Conservation (phyloP, 148 eudicot species). For the Pharnaceum exiguum region DNA sequence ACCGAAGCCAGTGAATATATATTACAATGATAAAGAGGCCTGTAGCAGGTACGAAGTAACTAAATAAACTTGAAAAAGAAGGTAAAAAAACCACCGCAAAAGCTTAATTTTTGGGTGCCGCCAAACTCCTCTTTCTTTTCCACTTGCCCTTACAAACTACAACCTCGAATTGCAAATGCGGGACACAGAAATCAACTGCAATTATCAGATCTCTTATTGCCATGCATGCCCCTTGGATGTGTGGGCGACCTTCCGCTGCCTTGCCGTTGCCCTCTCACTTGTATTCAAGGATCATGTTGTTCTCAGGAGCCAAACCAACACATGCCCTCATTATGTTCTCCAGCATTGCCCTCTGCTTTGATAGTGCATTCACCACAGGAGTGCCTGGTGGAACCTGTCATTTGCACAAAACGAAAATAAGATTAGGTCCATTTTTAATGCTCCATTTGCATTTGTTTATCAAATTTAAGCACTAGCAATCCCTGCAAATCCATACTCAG, state of each 20-base stretch:
- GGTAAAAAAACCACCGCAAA: conserved; percentile 1
- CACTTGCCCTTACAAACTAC: background rate
- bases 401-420: background rate
- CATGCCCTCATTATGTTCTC: conserved; percentile 99
- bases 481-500: too few species aligned
- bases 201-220: conserved; percentile 21
- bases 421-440: too few species aligned
- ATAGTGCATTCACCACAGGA: conserved; percentile 93
- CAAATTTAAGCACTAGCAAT: too few species aligned
- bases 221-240: background rate
- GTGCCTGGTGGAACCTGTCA: conserved; percentile 96
- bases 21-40: background rate
- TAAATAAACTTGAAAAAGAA: background rate
- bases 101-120: conserved; percentile 12
- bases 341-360: conserved; percentile 97
- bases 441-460: too few species aligned
- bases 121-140: background rate
- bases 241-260: background rate
- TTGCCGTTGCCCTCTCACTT: conserved; percentile 35
- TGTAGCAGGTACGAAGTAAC: background rate
- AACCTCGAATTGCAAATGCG: conserved; percentile 8
- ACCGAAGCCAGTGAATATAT: conserved; percentile 4
- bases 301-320: conserved; percentile 91
- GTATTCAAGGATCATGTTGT: conserved; percentile 98
- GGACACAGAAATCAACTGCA: conserved; percentile 4